These are phyloP conservation scores for Lipomyces chichibuensis DNA, from an alignment of 805 yeast genomes.

Conservation along the genomic window DNA sequence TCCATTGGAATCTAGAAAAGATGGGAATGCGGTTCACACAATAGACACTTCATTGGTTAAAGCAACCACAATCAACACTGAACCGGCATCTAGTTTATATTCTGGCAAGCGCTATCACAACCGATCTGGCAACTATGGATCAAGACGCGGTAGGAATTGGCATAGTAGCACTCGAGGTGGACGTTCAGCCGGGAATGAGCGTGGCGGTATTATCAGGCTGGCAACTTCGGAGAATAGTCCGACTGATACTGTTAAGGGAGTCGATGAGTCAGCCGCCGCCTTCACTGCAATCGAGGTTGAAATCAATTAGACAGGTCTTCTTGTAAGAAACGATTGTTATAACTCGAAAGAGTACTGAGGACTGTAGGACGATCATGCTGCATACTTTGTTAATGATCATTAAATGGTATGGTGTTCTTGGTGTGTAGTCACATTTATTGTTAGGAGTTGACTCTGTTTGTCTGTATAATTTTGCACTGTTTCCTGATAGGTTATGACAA, in stretches of 20 bases:
- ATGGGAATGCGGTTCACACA: background rate
- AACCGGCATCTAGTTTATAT: background rate
- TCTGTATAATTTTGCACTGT: background rate
- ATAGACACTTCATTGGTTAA: background rate
- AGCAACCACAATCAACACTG: slow-evolving; percentile 2
- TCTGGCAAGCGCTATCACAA: slow-evolving; percentile 3
- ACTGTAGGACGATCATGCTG: background rate
- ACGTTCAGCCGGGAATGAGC: background rate
- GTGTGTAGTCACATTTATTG: background rate
- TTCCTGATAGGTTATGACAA: background rate
- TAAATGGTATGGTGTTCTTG: background rate
- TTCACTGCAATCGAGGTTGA: background rate
- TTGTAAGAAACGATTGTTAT: background rate
- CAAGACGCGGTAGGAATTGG: slow-evolving; percentile 3
- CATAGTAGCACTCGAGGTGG: background rate
- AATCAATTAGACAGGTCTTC: background rate
- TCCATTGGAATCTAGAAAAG: background rate
- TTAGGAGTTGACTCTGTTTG: background rate
- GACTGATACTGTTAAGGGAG: background rate
- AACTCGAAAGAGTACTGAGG: background rate
- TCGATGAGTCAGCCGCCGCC: background rate
- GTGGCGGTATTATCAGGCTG: background rate
- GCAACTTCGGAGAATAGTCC: background rate
- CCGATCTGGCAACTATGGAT: background rate
- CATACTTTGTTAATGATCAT: background rate